Conservation (phyloP, 495 filamentous ascomycete genomes). For the Apodospora peruviana region DNA sequence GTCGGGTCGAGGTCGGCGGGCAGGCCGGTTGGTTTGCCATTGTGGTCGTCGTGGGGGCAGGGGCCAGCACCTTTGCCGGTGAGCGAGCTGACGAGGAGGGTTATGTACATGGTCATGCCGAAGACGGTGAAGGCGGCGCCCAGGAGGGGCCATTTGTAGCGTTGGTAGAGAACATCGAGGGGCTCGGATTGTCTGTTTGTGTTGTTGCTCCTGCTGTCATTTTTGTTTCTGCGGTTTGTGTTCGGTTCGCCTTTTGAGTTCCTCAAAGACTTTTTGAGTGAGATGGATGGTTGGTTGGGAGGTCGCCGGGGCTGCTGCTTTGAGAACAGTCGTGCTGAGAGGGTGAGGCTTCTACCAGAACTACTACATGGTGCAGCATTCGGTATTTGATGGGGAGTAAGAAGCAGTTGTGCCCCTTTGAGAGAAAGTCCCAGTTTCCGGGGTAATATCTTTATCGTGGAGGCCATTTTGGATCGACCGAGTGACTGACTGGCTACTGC, state of each 20-base stretch:
- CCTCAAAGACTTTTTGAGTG: too few relatives aligned
- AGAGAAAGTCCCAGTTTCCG: too few relatives aligned
- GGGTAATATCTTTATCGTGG: too few relatives aligned
- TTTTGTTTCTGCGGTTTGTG: neutral
- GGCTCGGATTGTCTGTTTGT: constrained; percentile 3
- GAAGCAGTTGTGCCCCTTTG: too few relatives aligned
- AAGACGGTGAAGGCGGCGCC: constrained; percentile 18
- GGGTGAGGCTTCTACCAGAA: too few relatives aligned
- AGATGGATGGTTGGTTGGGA: too few relatives aligned
- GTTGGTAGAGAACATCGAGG: constrained; percentile 13
- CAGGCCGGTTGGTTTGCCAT: constrained; percentile 10
- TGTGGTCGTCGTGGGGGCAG: neutral
- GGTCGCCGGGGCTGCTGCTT: too few relatives aligned
- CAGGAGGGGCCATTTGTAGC: constrained; percentile 21
- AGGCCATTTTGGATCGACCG: too few relatives aligned
- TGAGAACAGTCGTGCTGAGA: too few relatives aligned
- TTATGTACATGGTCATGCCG: constrained; percentile 22
- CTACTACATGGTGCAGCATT: too few relatives aligned
- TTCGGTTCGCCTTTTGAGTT: neutral
- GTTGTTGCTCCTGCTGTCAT: neutral
- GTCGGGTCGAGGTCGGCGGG: constrained; percentile 5
- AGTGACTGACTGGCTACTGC: too few relatives aligned
- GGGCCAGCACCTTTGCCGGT: neutral
- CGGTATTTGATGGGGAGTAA: too few relatives aligned
- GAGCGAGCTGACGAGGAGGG: constrained; percentile 25